A percentile compares a stretch with the other conserved stretches of the same genome.
These are phyloP conservation scores for Phyllosticta capitalensis DNA, from an alignment of 2,329 filamentous ascomycete genomes.

Conservation along the genomic window DNA sequence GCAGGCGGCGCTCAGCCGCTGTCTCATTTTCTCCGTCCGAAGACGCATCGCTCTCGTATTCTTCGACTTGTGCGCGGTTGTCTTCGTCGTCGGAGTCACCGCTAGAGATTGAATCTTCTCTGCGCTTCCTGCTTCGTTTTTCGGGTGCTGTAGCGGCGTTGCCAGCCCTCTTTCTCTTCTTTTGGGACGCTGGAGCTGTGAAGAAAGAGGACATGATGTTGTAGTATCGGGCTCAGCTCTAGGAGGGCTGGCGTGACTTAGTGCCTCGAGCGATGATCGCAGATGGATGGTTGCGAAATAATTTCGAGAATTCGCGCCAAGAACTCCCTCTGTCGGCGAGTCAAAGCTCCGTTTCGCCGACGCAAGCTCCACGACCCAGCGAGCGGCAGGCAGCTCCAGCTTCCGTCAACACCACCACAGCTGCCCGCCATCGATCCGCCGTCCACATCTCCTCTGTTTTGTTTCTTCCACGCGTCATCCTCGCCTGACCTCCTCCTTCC, in stretches of 20 bases:
- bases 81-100: slow-evolving; percentile 64
- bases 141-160: slow-evolving; percentile 47
- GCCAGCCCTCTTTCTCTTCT: slow-evolving; percentile 71
- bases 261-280: not conserved
- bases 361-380: slow-evolving; percentile 1
- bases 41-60: slow-evolving; percentile 48
- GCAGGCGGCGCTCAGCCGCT: slow-evolving; percentile 74
- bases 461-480: not conserved
- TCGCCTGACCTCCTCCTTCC: not conserved
- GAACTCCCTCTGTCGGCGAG: slow-evolving; percentile 3
- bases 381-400: slow-evolving; percentile 9
- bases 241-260: not conserved
- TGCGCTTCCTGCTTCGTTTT: slow-evolving; percentile 48
- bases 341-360: slow-evolving; percentile 8
- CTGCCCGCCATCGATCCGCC: not conserved
- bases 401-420: slow-evolving; percentile 9
- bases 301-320: slow-evolving; percentile 12
- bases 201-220: slow-evolving; percentile 62
- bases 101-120: slow-evolving; percentile 77
- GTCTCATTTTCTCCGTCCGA: slow-evolving; percentile 72
- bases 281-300: slow-evolving; percentile 3
- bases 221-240: not conserved
- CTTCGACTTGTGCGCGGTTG: slow-evolving; percentile 36
- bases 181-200: slow-evolving; percentile 73
- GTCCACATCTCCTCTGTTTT: not conserved